Conservation (phyloP, 2,329 filamentous ascomycete species). For the Podosphaera xanthii region DNA sequence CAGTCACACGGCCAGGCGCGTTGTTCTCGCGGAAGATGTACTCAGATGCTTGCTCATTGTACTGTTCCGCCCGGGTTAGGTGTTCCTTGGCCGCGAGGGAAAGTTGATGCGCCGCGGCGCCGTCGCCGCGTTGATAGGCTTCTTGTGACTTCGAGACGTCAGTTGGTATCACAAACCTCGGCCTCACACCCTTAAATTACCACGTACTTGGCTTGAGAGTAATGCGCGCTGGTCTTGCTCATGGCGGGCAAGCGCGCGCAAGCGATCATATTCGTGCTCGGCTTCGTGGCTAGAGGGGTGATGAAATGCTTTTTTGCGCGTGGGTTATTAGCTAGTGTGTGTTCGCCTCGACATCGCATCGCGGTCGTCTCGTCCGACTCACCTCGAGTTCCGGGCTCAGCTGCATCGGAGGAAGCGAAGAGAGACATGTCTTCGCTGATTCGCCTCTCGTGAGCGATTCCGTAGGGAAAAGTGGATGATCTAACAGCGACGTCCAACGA, state of each 20-base stretch:
- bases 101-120: slow-evolving; percentile 59
- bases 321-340: not conserved
- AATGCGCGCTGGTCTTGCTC: slow-evolving; percentile 58
- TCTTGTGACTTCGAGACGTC: slow-evolving; percentile 34
- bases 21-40: slow-evolving; percentile 96
- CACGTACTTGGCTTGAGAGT: slow-evolving; percentile 48
- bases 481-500: too few relatives aligned
- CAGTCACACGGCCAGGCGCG: slow-evolving; percentile 44
- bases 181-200: not conserved
- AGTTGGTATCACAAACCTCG: not conserved
- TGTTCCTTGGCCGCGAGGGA: slow-evolving; percentile 72
- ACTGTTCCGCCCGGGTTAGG: slow-evolving; percentile 62
- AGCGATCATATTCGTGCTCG: slow-evolving; percentile 78
- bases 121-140: slow-evolving; percentile 68
- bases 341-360: not conserved
- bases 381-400: too few relatives aligned
- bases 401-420: too few relatives aligned
- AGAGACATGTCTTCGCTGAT: too few relatives aligned
- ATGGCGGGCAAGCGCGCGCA: slow-evolving; percentile 60
- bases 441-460: too few relatives aligned
- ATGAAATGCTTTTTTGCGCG: slow-evolving; percentile 40
- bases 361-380: too few relatives aligned
- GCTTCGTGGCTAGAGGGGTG: slow-evolving; percentile 41
- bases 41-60: slow-evolving; percentile 77
- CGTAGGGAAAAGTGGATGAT: too few relatives aligned